Conservation (phyloP, 1,284 basidiomycete species). For the Rhizoctonia solani region DNA sequence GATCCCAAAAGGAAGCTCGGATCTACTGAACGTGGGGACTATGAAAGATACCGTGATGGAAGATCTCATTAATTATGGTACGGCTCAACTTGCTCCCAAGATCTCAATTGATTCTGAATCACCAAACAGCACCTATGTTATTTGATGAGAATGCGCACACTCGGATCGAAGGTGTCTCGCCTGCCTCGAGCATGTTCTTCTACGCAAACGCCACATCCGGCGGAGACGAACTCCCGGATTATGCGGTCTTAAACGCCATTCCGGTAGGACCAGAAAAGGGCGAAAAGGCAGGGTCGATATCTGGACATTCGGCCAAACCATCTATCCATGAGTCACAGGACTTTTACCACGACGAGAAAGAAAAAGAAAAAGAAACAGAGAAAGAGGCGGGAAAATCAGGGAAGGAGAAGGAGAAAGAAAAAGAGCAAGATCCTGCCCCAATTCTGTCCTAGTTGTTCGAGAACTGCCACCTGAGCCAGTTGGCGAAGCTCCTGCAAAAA, state of each 20-base stretch:
- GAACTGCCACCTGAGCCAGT: conserved; percentile 13
- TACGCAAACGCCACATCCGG: neutral
- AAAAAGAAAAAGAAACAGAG: neutral
- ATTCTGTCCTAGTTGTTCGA: neutral
- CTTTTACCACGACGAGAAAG: conserved; percentile 12
- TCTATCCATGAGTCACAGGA: conserved; percentile 19
- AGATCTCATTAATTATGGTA: conserved; percentile 74
- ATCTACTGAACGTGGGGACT: conserved; percentile 70
- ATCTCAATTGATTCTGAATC: neutral
- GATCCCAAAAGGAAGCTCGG: conserved; percentile 65
- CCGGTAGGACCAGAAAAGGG: conserved; percentile 12
- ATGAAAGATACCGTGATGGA: conserved; percentile 87
- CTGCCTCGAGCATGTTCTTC: conserved; percentile 19
- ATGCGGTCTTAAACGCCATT: neutral
- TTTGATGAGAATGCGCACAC: conserved; percentile 56
- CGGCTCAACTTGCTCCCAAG: neutral
- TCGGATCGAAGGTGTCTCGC: conserved; percentile 3
- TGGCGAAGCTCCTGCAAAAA: conserved; percentile 52
- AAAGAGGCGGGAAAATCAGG: conserved; percentile 1
- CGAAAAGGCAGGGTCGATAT: conserved; percentile 16
- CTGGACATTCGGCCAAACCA: conserved; percentile 31
- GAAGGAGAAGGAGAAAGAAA: conserved; percentile 20
- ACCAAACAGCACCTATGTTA: conserved; percentile 47
- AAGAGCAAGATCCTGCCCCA: neutral
- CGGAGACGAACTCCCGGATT: conserved; percentile 29